phyloP scores from a whole-genome alignment of 345 rosid genomes.

The Dipteronia sinensis region DNA sequence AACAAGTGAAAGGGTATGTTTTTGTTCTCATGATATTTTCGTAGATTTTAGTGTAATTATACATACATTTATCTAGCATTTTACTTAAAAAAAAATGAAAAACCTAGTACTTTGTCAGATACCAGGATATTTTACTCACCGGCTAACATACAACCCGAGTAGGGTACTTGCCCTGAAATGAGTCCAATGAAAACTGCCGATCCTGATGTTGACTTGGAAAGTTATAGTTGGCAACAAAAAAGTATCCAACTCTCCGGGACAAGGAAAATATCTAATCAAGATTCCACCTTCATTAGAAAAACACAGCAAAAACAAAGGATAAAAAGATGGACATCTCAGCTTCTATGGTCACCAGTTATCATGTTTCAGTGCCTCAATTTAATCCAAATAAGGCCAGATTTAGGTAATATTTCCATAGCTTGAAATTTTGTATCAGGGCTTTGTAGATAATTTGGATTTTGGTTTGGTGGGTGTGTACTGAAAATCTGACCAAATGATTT shows the following conservation, averaged over 20 bases:
- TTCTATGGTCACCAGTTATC: conserved; percentile 12
- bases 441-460: neutral
- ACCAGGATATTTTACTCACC: no score
- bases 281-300: conserved; percentile 4
- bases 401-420: conserved; percentile 28
- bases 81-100: no score
- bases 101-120: no score
- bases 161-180: neutral
- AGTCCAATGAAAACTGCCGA: neutral
- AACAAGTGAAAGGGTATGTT: no score
- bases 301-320: neutral
- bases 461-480: neutral
- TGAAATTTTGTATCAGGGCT: neutral
- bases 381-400: conserved; percentile 13
- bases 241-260: neutral
- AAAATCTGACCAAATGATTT: neutral
- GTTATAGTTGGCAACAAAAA: neutral
- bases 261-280: neutral
- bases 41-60: no score
- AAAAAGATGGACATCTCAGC: conserved; percentile 13
- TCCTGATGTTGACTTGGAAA: neutral
- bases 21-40: no score
- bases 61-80: no score
- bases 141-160: no score
- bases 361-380: conserved; percentile 23